Percentiles rank a stretch among this genome's conserved stretches.
These are phyloP conservation scores for Spathaspora sp. DNA, from an alignment of 1,139 yeast genomes.

Conservation along the genomic window DNA sequence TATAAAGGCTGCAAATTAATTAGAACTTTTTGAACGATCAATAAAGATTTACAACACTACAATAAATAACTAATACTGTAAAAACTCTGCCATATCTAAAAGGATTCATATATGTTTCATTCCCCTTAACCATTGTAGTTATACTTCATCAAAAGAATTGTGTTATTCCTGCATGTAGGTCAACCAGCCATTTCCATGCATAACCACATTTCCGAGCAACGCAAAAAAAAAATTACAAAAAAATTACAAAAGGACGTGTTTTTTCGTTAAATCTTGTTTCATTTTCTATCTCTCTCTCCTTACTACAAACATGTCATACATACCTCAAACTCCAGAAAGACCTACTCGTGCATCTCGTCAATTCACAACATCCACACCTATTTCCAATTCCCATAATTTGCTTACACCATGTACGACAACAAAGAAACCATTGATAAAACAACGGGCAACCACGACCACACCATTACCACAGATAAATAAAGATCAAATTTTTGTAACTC, in stretches of 20 bases:
- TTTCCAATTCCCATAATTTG: slow-evolving; percentile 1
- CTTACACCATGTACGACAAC: slow-evolving; percentile 3
- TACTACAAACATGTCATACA: not conserved
- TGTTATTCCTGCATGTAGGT: not conserved
- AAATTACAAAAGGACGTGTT: slow-evolving; percentile 1
- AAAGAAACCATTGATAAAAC: not conserved
- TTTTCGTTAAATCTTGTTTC: not conserved
- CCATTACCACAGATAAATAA: not conserved
- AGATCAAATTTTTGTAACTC: not conserved
- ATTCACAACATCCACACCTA: not conserved
- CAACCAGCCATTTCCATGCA: not conserved
- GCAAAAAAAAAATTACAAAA: not conserved
- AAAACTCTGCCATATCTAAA: too few relatives aligned
- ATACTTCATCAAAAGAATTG: not conserved
- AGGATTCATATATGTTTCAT: too few relatives aligned
- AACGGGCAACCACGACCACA: not conserved
- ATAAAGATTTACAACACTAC: too few relatives aligned
- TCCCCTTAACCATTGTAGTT: too few relatives aligned
- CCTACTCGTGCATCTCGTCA: not conserved
- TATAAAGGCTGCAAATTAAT: too few relatives aligned
- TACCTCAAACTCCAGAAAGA: not conserved
- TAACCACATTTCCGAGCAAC: not conserved
- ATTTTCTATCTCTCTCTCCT: not conserved
- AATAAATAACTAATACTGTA: too few relatives aligned
- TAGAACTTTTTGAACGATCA: too few relatives aligned